phyloP scores from a whole-genome alignment of 2,329 filamentous ascomycete genomes.

The Arthrobotrys sphaeroides region DNA sequence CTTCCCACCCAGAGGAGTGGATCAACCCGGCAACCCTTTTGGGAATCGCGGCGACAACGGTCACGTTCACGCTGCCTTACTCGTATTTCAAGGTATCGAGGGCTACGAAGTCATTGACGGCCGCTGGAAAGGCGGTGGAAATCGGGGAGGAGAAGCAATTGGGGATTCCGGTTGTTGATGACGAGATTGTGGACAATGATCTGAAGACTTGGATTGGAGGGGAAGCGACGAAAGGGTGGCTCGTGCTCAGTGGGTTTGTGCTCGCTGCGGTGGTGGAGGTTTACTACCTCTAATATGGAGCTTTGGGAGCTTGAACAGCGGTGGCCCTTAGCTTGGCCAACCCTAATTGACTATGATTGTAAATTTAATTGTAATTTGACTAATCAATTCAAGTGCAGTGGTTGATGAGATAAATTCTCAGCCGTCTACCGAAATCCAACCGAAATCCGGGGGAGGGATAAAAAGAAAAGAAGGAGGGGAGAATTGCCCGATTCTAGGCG shows the following conservation, averaged over 20 bases:
- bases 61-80: conserved; percentile 19
- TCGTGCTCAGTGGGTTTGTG: conserved; percentile 24
- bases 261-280: conserved; percentile 11
- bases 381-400: too few species aligned
- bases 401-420: too few species aligned
- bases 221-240: conserved; percentile 31
- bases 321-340: too few species aligned
- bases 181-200: conserved; percentile 16
- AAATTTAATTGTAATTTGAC: too few species aligned
- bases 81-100: conserved; percentile 25
- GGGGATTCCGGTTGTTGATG: conserved; percentile 25
- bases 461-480: neutral
- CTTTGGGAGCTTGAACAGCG: too few species aligned
- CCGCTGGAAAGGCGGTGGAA: conserved; percentile 17
- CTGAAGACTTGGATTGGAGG: conserved; percentile 5
- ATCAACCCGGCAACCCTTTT: conserved; percentile 23
- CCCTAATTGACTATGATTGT: neutral
- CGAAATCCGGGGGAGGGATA: too few species aligned
- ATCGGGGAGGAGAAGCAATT: conserved; percentile 22
- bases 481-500: neutral
- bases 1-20: conserved; percentile 22
- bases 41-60: conserved; percentile 24
- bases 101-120: conserved; percentile 18
- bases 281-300: conserved; percentile 11
- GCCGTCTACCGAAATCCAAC: neutral